Conservation (phyloP, 2,329 filamentous ascomycete species). For the Aspergillus fumigatiaffinis region DNA sequence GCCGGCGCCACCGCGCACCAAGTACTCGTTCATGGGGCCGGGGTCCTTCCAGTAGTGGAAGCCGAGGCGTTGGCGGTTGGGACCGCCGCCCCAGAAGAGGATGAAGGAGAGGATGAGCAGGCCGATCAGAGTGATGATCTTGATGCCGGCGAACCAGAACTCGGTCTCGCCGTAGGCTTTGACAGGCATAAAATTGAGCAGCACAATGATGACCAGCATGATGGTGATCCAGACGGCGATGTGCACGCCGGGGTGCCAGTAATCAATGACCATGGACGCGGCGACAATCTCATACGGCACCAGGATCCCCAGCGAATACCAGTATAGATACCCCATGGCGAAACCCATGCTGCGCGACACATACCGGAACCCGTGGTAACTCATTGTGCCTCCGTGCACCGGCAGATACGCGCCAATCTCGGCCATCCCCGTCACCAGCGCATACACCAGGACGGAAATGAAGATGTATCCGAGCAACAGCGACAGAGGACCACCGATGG, state of each 20-base stretch:
- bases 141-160: conserved; percentile 52
- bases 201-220: conserved; percentile 56
- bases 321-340: conserved; percentile 44
- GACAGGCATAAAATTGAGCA: conserved; percentile 47
- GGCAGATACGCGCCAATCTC: conserved; percentile 43
- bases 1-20: conserved; percentile 45
- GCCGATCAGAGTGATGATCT: conserved; percentile 51
- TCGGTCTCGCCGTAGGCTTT: conserved; percentile 52
- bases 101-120: conserved; percentile 52
- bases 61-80: conserved; percentile 47
- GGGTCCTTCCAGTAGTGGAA: conserved; percentile 51
- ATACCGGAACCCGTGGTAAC: conserved; percentile 42
- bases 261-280: conserved; percentile 61
- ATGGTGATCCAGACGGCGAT: conserved; percentile 52
- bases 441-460: conserved; percentile 45
- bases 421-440: conserved; percentile 45
- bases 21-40: conserved; percentile 47
- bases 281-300: conserved; percentile 61
- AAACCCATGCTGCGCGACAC: conserved; percentile 42
- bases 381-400: conserved; percentile 43
- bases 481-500: conserved; percentile 50
- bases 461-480: conserved; percentile 52
- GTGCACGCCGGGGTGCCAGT: conserved; percentile 50
- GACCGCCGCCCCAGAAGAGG: conserved; percentile 55
- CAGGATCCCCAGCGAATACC: conserved; percentile 46